Conservation (phyloP, 805 yeast species). For the Kodamaea kakaduensis region DNA sequence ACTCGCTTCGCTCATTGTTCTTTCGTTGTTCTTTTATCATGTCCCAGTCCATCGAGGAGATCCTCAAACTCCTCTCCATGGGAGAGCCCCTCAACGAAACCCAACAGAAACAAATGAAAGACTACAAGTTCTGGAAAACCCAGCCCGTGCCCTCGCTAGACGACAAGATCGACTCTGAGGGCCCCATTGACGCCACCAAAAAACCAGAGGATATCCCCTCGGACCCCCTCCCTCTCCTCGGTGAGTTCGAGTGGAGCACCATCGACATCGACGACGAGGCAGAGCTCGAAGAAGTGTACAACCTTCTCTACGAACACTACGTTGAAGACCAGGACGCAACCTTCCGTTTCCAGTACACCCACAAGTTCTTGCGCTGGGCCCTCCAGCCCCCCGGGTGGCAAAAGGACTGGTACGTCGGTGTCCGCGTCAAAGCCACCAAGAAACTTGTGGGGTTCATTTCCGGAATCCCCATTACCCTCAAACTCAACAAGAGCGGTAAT, state of each 20-base stretch:
- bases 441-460: slow-evolving; percentile 89
- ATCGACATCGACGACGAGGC: slow-evolving; percentile 53
- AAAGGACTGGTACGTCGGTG: slow-evolving; percentile 89
- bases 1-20: neutral
- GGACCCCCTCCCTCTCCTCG: slow-evolving; percentile 64
- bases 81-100: slow-evolving; percentile 53
- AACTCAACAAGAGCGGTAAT: slow-evolving; percentile 49
- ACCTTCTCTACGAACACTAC: slow-evolving; percentile 79
- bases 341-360: slow-evolving; percentile 85
- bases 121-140: slow-evolving; percentile 95
- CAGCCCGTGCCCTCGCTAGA: slow-evolving; percentile 88
- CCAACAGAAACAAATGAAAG: slow-evolving; percentile 63
- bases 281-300: slow-evolving; percentile 74
- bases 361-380: slow-evolving; percentile 87
- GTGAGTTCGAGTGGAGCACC: slow-evolving; percentile 86
- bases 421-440: slow-evolving; percentile 70
- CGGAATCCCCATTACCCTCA: slow-evolving; percentile 75
- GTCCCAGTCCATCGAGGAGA: slow-evolving; percentile 50
- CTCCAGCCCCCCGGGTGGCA: slow-evolving; percentile 91
- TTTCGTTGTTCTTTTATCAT: neutral
- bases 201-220: slow-evolving; percentile 69
- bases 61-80: slow-evolving; percentile 50
- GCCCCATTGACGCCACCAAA: slow-evolving; percentile 71
- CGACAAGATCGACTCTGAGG: slow-evolving; percentile 63
- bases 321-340: slow-evolving; percentile 93